Evolutionary conservation across 2,329 filamentous ascomycete species (phyloP).

Genomic region (Leptographium galeiforme): DNA sequence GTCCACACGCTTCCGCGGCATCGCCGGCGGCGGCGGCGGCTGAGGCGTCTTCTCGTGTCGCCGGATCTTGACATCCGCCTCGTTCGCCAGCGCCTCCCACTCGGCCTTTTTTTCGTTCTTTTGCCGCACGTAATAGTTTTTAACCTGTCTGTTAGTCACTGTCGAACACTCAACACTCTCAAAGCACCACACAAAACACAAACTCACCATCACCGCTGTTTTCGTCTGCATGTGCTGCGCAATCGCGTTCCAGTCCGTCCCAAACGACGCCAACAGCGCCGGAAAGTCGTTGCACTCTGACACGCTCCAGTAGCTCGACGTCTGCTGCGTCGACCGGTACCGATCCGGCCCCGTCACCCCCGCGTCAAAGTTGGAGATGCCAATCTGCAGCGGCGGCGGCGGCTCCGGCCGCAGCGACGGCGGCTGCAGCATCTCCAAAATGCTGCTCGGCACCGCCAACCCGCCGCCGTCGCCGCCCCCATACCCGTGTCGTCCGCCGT

Average conservation of each 20-base stretch:
- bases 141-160: conserved; percentile 40
- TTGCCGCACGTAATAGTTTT: conserved; percentile 54
- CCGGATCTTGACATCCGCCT: conserved; percentile 42
- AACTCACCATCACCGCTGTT: conserved; percentile 73
- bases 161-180: no score
- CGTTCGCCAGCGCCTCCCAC: conserved; percentile 45
- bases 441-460: conserved; percentile 20
- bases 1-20: conserved; percentile 6
- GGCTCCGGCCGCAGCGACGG: conserved; percentile 43
- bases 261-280: conserved; percentile 57
- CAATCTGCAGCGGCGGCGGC: conserved; percentile 30
- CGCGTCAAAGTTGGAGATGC: conserved; percentile 37
- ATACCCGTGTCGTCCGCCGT: neutral
- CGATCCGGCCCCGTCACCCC: conserved; percentile 27
- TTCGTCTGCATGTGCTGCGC: conserved; percentile 71
- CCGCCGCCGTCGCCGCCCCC: neutral
- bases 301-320: conserved; percentile 80
- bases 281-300: conserved; percentile 69
- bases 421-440: conserved; percentile 42
- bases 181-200: no score
- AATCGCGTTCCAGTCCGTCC: conserved; percentile 66
- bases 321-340: conserved; percentile 37
- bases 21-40: conserved; percentile 38
- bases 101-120: conserved; percentile 40
- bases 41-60: conserved; percentile 46